Evolutionary conservation across 139 green algal species (phyloP), one percentile per base, ranked within the genome.

Genomic region (Yamagishiella unicocca): DNA sequence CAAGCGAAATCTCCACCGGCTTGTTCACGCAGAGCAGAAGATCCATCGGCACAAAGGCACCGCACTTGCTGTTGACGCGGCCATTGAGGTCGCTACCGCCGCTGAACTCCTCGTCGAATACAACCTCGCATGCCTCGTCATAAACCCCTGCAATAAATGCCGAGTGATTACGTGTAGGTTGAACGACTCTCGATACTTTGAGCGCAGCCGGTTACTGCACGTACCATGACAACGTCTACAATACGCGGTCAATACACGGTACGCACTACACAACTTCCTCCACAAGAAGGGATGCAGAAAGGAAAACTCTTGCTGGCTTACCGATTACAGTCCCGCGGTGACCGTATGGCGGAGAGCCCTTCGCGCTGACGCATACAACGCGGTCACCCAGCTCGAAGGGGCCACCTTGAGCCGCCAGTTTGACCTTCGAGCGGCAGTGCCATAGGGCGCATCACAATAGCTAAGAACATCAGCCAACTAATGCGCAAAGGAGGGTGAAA

Each of bases 331-430:
- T 93, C 45, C 96, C 96, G 8, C 90, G 89, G 2, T 85, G 53
- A n/a, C 96, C 96, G 90, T 98, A 97, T 1, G 93, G 74, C 4
- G 96, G 96, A 0, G 81, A 55, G 21, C 92, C 95, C 22, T 84
- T 87, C 31, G 86, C 90, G 31, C 85, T 84, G 73, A 96, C 76
- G 43, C 87, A 92, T 10, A 92, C 93, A 25, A 98, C 93, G 0
- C 97, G 88, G 85, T 99, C 96, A 25, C 97, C 97, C 64, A 98
- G 90, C 79, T 96, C 92, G 84, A 98, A 96, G 0, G 62, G 45
- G 8, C 96, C 96, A 24, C 96, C 96, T 42, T 95, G 90, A 27
- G 96, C 81, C 31, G 80, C 85, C 31, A 83, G 53, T 66, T 90
- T 87, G 67, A 93, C 67, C 79, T 72, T 27, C 76, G 71, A n/a